Evolutionary conservation across 495 filamentous ascomycete genomes (phyloP).

Genomic region (Podospora comata): DNA sequence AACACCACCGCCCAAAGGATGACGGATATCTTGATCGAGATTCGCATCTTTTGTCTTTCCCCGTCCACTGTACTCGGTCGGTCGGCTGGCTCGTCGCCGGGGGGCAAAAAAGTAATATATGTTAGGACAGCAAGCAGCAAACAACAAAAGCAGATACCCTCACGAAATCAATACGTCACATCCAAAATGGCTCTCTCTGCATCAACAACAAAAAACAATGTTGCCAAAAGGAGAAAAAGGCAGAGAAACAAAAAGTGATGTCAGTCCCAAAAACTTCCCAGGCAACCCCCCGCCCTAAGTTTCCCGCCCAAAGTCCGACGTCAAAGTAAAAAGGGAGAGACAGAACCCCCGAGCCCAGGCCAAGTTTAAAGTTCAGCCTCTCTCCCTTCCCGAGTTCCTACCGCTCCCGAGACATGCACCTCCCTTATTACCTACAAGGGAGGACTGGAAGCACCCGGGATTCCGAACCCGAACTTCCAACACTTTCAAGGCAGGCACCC

Average conservation of each 20-base stretch:
- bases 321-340: not conserved
- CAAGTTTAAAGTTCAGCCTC: not conserved
- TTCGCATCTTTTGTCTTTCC: conserved; percentile 16
- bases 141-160: too few species aligned
- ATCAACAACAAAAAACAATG: too few species aligned
- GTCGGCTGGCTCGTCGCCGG: too few species aligned
- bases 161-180: too few species aligned
- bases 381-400: not conserved
- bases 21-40: conserved; percentile 17
- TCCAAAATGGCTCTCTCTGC: too few species aligned
- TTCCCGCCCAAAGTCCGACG: not conserved
- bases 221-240: not conserved
- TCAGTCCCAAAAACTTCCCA: too few species aligned
- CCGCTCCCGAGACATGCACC: not conserved
- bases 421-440: not conserved
- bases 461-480: not conserved
- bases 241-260: too few species aligned
- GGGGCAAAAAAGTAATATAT: too few species aligned
- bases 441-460: too few species aligned
- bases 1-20: conserved; percentile 16
- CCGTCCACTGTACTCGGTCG: not conserved
- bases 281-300: not conserved
- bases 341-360: not conserved
- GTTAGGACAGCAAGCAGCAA: too few species aligned
- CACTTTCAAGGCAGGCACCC: not conserved